A percentile compares a stretch with the other conserved stretches of the same genome.
Conservation (phyloP, 306 rosid genomes). For the Casuarina equisetifolia region DNA sequence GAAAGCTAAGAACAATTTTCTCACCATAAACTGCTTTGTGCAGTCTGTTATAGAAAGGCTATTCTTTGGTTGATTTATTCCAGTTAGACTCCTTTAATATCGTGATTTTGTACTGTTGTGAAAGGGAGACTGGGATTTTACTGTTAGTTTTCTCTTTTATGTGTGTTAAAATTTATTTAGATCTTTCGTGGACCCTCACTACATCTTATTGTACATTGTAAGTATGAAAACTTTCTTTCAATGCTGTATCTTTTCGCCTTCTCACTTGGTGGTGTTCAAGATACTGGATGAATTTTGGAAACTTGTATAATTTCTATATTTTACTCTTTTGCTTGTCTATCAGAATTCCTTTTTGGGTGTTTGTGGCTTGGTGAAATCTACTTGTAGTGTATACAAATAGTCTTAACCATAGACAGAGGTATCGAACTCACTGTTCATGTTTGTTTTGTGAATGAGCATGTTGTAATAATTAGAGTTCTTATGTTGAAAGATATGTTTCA, state of each 20-base stretch:
- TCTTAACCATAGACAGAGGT: background rate
- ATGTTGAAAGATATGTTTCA: constrained; percentile 17
- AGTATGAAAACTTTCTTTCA: background rate
- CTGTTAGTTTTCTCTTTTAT: background rate
- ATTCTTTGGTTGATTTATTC: background rate
- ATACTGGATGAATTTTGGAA: background rate
- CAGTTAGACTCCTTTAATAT: background rate
- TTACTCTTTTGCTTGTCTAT: background rate
- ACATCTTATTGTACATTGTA: background rate
- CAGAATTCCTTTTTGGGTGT: background rate
- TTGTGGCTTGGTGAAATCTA: background rate
- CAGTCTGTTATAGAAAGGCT: background rate
- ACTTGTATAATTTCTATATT: background rate
- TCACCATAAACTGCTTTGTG: background rate
- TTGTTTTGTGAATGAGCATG: background rate
- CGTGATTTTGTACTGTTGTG: background rate
- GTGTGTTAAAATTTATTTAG: background rate
- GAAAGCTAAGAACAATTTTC: background rate
- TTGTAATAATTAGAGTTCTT: constrained; percentile 21
- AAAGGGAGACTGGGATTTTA: background rate
- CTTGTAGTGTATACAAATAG: background rate
- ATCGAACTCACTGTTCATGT: background rate
- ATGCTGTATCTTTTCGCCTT: background rate
- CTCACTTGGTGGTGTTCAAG: background rate
- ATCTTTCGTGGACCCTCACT: background rate